Base-by-base conservation (phyloP, 1,284 basidiomycete genomes). In the Heterobasidion annosum region DNA sequence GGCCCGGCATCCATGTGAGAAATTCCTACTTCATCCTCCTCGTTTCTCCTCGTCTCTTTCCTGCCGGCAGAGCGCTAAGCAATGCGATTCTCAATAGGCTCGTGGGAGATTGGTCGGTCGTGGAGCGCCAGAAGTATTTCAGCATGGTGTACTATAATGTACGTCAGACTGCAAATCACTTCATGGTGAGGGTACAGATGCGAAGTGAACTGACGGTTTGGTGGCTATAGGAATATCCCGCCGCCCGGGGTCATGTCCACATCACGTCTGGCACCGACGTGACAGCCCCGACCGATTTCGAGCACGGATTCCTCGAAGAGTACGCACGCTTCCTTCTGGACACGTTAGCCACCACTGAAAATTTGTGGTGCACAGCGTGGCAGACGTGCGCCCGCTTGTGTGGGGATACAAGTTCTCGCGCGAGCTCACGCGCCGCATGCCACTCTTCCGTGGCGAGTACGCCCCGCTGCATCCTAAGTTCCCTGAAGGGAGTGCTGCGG, bases 381-480 rank as follows among this genome's bases (percentile, higher is more conserved):
- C 74, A 3, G 85, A 87, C 62, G 40, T 87, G 2, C 72, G 69
- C 2, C 67, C 76, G 10, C 63, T 82, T 56, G 67, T 74, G 51
- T 82, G 79, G 74, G 68, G 62, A 0, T 88, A 84, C 63, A 88
- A 87, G 63, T 73, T 71, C 57, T 57, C 67, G 19, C 70, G 81
- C n/a, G 85, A 87, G 64, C 63, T 80, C 40, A 74, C 72, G 2
- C 74, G 85, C 18, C 77, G 83, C 1, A 76, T 85, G 75, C 68
- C 71, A 0, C 65, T 65, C 19, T 86, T 75, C 64, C 72, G 77
- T 1, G 84, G 83, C 3, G 83, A 85, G 57, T 63, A 72, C 1
- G 50, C 62, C 0, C 53, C 61, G 1, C 61, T 60, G 12, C 78
- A 85, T 59, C 84, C 85, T 0, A 53, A 57, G 6, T 86, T 85